These are phyloP conservation scores for Capronia americana DNA, from an alignment of 2,329 filamentous ascomycete species.

Conservation along the genomic window DNA sequence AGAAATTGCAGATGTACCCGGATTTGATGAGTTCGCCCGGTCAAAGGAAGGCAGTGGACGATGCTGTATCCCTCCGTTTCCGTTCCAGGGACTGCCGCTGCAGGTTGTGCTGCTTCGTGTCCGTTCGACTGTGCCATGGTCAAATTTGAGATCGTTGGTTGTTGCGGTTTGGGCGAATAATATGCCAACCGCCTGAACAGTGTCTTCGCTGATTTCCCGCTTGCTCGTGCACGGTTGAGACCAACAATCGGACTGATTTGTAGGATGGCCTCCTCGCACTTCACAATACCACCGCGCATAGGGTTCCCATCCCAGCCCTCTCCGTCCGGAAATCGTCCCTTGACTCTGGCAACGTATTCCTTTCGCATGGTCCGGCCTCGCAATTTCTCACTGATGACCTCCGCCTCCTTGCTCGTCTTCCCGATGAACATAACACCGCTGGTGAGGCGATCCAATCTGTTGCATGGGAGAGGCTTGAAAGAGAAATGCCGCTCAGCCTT, in stretches of 20 bases:
- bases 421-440: constrained; percentile 98
- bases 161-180: constrained; percentile 65
- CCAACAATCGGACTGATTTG: constrained; percentile 94
- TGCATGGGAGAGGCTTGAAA: constrained; percentile 75
- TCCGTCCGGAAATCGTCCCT: constrained; percentile 85
- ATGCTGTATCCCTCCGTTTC: constrained; percentile 82
- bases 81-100: constrained; percentile 47
- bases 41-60: constrained; percentile 90
- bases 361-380: constrained; percentile 83
- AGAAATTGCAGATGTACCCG: constrained; percentile 94
- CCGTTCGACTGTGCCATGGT: not conserved
- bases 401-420: constrained; percentile 81
- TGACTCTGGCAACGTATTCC: constrained; percentile 91
- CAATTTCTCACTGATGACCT: constrained; percentile 77
- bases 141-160: constrained; percentile 8
- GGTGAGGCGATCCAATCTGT: constrained; percentile 90
- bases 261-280: constrained; percentile 92
- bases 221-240: constrained; percentile 90
- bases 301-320: constrained; percentile 37
- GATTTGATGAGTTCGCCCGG: constrained; percentile 92
- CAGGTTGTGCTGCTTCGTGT: constrained; percentile 42
- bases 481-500: constrained; percentile 70
- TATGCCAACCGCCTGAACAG: constrained; percentile 94
- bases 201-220: constrained; percentile 86
- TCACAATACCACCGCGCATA: constrained; percentile 65